Conservation (phyloP, 176 grass and related monocot genomes). For the Triticum monococcum region DNA sequence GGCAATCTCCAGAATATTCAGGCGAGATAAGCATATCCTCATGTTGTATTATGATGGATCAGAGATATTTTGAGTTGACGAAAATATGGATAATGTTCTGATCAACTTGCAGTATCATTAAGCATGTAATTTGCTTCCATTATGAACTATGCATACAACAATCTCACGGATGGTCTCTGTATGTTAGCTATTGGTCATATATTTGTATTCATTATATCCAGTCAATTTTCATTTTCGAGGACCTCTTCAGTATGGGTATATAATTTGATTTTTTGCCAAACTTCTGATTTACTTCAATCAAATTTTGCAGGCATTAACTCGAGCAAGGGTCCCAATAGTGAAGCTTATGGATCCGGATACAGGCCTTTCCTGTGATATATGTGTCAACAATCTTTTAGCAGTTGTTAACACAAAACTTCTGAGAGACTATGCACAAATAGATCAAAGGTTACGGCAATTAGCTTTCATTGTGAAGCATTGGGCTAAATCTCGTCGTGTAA, state of each 20-base stretch:
- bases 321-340: constrained; percentile 97
- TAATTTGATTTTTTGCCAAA: constrained; percentile 30
- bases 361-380: constrained; percentile 95
- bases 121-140: constrained; percentile 1
- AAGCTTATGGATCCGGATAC: constrained; percentile 97
- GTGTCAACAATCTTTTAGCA: constrained; percentile 94
- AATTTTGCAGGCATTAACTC: constrained; percentile 77
- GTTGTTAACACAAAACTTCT: constrained; percentile 99
- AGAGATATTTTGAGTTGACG: constrained; percentile 16
- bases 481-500: constrained; percentile 91
- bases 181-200: constrained; percentile 8
- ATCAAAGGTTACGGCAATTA: constrained; percentile 75
- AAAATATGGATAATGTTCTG: constrained; percentile 17
- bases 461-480: constrained; percentile 97
- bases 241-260: neutral
- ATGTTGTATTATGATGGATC: constrained; percentile 8
- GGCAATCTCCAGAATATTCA: constrained; percentile 90
- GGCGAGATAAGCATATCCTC: constrained; percentile 43
- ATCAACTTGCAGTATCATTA: constrained; percentile 10
- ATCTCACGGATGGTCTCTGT: neutral
- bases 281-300: constrained; percentile 30
- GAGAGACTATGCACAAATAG: constrained; percentile 89
- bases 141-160: neutral
- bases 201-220: neutral
- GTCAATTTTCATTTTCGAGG: neutral